Percentiles rank a stretch among this genome's conserved stretches.
Conservation (phyloP, 495 filamentous ascomycete genomes). For the Penicillium odoratum region DNA sequence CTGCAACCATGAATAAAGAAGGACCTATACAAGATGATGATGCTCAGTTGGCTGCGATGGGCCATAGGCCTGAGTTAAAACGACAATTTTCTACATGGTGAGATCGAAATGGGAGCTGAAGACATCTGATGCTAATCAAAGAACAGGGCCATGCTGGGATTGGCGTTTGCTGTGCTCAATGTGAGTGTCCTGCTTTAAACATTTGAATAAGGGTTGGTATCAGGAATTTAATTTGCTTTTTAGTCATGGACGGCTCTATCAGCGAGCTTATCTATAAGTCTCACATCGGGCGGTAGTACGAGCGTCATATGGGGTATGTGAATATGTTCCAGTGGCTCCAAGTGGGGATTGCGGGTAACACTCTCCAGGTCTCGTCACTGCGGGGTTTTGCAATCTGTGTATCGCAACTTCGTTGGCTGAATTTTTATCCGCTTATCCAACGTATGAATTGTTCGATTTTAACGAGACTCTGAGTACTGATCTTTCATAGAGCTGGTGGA, state of each 20-base stretch:
- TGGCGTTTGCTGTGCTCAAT: conserved; percentile 50
- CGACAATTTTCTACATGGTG: conserved; percentile 49
- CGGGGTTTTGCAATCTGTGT: conserved; percentile 68
- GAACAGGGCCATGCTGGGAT: conserved; percentile 42
- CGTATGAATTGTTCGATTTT: conserved; percentile 33
- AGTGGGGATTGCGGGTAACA: conserved; percentile 6
- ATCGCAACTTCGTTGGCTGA: conserved; percentile 68
- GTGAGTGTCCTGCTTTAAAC: conserved; percentile 11
- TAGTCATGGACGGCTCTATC: conserved; percentile 49
- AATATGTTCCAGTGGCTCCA: neutral
- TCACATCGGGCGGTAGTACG: conserved; percentile 45
- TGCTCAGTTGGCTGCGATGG: conserved; percentile 55
- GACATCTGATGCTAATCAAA: neutral
- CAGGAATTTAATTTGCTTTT: neutral
- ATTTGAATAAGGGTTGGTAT: neutral
- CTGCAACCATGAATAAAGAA: conserved; percentile 21
- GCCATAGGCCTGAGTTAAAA: conserved; percentile 60
- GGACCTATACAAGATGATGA: conserved; percentile 36
- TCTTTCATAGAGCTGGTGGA: conserved; percentile 45
- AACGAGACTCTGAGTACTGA: neutral
- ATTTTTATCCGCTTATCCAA: conserved; percentile 70
- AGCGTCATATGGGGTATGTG: conserved; percentile 46
- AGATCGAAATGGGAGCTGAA: neutral
- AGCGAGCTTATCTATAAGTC: conserved; percentile 44
- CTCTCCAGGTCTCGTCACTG: conserved; percentile 56